Evolutionary conservation across 129 eudicot species (phyloP).

Genomic region (Mikania micrantha): DNA sequence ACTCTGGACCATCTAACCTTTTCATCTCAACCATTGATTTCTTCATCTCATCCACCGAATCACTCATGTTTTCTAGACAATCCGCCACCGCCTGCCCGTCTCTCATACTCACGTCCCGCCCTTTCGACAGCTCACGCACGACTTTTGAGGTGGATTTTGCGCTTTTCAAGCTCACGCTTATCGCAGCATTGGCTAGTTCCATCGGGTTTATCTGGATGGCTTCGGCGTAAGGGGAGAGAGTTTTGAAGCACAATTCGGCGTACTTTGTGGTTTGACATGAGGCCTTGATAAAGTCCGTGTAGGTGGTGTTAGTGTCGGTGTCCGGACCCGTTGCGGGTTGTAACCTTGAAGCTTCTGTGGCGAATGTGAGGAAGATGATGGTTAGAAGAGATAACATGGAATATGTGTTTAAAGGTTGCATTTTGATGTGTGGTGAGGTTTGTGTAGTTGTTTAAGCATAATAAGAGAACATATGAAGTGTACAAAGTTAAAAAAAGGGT

Average conservation of each 20-base stretch:
- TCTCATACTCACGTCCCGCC: conserved; percentile 17
- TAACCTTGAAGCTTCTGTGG: conserved; percentile 6
- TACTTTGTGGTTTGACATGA: conserved; percentile 32
- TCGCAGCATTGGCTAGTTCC: conserved; percentile 28
- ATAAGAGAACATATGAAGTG: not conserved
- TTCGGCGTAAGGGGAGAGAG: conserved; percentile 26
- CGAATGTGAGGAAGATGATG: conserved; percentile 4
- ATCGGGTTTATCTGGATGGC: conserved; percentile 16
- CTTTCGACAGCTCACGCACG: conserved; percentile 18
- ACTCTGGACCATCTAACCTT: conserved; percentile 30
- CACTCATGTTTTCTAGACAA: conserved; percentile 35
- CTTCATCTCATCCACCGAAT: conserved; percentile 33
- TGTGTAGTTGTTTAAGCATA: not conserved
- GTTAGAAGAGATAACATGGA: conserved; percentile 15
- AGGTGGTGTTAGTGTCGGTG: not conserved
- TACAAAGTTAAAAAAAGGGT: conserved; percentile 6
- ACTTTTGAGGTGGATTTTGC: conserved; percentile 20
- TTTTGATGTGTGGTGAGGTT: conserved; percentile 3
- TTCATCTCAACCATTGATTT: conserved; percentile 32
- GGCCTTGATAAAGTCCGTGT: conserved; percentile 27
- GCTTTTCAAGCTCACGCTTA: conserved; percentile 18
- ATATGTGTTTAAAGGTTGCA: conserved; percentile 27
- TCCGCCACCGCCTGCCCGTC: conserved; percentile 34
- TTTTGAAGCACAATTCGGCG: conserved; percentile 26
- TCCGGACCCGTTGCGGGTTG: not conserved